Conservation (phyloP, 192 early-diverging fungal species). For the Linnemannia elongata region DNA sequence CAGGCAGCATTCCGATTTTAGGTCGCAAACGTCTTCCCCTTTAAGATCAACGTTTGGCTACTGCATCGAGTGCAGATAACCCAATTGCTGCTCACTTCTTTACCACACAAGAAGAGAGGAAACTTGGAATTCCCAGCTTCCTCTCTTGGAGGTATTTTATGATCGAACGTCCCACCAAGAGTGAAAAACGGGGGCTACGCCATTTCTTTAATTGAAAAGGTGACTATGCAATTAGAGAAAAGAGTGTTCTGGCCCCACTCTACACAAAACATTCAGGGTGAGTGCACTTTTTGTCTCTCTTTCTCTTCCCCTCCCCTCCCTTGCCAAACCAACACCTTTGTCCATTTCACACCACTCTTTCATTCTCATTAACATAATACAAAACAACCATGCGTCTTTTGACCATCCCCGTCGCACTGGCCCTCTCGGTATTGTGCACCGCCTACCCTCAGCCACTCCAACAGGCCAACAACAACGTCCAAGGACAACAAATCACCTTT, state of each 20-base stretch:
- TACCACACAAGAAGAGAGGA: no score
- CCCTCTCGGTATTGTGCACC: conserved; percentile 16
- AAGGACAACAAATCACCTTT: conserved; percentile 22
- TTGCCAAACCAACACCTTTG: not conserved
- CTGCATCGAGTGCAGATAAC: no score
- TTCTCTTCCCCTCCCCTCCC: not conserved
- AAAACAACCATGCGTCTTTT: conserved; percentile 32
- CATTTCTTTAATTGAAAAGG: no score
- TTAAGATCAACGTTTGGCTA: no score
- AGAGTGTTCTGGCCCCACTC: not conserved
- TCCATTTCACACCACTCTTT: not conserved
- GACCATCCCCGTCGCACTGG: conserved; percentile 29
- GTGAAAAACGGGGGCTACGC: no score
- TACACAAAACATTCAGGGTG: not conserved
- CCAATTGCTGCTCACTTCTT: no score
- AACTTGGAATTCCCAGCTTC: no score
- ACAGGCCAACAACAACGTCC: not conserved
- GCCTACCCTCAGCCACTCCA: conserved; percentile 23
- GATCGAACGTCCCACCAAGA: no score
- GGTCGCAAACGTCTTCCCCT: no score
- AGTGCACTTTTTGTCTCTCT: not conserved
- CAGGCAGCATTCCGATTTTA: no score
- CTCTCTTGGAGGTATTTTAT: no score
- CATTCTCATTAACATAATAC: not conserved
- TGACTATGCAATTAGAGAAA: no score